Evolutionary conservation across 441 rosid genomes (phyloP).

Genomic region (Flueggea neowawraea): DNA sequence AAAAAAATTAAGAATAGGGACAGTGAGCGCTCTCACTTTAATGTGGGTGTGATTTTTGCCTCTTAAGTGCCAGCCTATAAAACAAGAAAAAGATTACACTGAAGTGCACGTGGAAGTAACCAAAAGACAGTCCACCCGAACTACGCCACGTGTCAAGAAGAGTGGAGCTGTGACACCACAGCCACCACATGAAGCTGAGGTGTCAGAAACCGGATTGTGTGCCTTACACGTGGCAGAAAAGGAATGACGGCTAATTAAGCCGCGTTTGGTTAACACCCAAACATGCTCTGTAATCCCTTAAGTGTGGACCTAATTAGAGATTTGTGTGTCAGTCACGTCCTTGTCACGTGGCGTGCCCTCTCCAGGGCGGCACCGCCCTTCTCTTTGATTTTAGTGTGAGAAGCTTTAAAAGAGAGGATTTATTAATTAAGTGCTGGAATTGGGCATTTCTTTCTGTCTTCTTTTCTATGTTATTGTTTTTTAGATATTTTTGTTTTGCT

Average conservation of each 20-base stretch:
- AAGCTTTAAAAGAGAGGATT: background rate
- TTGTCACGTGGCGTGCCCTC: constrained; percentile 48
- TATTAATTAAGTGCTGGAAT: no score
- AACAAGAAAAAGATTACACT: background rate
- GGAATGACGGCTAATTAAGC: constrained; percentile 13
- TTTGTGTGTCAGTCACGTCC: constrained; percentile 19
- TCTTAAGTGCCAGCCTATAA: background rate
- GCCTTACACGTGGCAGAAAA: constrained; percentile 22
- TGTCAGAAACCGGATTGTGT: background rate
- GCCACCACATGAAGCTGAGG: constrained; percentile 16
- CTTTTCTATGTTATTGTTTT: no score
- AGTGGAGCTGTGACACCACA: background rate
- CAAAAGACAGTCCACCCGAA: background rate
- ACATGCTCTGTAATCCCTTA: constrained; percentile 7
- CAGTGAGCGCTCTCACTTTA: no score
- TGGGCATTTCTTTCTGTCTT: no score
- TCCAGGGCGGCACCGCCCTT: constrained; percentile 43
- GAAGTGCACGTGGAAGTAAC: constrained; percentile 6
- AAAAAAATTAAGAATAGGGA: no score
- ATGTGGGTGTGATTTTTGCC: no score
- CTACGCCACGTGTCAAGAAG: constrained; percentile 9
- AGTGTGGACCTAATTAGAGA: background rate
- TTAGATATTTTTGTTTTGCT: no score
- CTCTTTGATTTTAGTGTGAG: background rate
- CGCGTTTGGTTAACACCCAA: background rate